Base-by-base conservation (phyloP, 2,329 filamentous ascomycete species). In the Ophiobolus disseminans region DNA sequence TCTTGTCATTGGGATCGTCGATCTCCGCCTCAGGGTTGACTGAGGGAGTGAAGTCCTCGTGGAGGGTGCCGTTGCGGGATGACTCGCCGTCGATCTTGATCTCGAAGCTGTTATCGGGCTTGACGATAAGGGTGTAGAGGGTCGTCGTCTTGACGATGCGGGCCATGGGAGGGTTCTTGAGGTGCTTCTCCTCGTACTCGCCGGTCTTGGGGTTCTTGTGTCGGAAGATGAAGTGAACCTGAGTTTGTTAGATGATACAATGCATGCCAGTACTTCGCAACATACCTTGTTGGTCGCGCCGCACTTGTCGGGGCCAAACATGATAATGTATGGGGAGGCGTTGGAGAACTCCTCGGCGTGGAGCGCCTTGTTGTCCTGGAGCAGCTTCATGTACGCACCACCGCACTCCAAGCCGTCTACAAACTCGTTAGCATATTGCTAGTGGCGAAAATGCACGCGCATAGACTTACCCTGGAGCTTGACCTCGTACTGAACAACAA, bases 131-230 rank as follows among this genome's bases (percentile, higher is more conserved):
- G 53, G 94, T 97, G 84, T 99, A 99, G 57, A 99, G 88, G 76
- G 93, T 88, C 57, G 90, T 89, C 57, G 90, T 88, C 87, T 97
- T 97, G 80, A 86, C 83, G 69, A 96, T 94, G 74, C 87, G 89
- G 73, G 92, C 92, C 50, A 87, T 83, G 54, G 94, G 92, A 59
- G 93, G 88, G 67, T 83, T 84, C 73, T 84, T 86, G 58, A 99
- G 84, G 80, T 99, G 94, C 88, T 99, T 99, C 89, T 99, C 94
- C 85, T 99, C 93, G 72, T 99, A 99, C 78, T 97, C 91, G 81
- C 93, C 93, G 37, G 91, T 97, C 89, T 96, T 97, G 74, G 94
- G 94, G 86, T 97, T 99, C 90, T 97, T 99, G 89, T 99, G 94
- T 80, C 95, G 94, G 86, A 99, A 96, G 77, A 99, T 99, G 81